These are phyloP conservation scores for Ascocoryne sarcoides DNA, from an alignment of 2,329 filamentous ascomycete genomes.

Conservation along the genomic window DNA sequence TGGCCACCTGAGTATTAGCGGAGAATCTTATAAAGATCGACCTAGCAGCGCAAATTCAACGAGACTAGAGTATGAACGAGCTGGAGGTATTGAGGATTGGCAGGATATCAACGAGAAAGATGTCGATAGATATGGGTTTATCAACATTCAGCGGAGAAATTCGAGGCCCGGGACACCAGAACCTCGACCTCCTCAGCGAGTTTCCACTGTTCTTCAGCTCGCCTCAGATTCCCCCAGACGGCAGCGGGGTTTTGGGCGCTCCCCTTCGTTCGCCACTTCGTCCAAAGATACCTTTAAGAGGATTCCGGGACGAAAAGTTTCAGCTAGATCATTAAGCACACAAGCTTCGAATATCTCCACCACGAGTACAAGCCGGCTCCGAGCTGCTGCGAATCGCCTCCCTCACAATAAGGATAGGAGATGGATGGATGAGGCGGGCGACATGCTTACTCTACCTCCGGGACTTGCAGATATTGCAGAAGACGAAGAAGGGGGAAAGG, in stretches of 20 bases:
- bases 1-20: too few species aligned
- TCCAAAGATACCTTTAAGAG: conserved; percentile 20
- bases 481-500: conserved; percentile 43
- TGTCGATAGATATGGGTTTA: conserved; percentile 63
- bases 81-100: conserved; percentile 58
- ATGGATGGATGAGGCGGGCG: conserved; percentile 56
- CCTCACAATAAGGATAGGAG: conserved; percentile 53
- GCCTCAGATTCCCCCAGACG: conserved; percentile 26
- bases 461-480: conserved; percentile 48
- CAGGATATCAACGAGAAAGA: conserved; percentile 52
- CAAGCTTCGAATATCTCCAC: conserved; percentile 34
- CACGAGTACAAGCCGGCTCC: conserved; percentile 39
- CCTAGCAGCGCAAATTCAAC: too few species aligned
- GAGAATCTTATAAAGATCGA: too few species aligned
- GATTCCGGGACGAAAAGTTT: conserved; percentile 45
- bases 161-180: conserved; percentile 32
- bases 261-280: conserved; percentile 20
- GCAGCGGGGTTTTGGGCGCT: conserved; percentile 22
- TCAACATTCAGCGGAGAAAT: conserved; percentile 36
- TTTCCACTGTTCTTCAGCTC: conserved; percentile 25
- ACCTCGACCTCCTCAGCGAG: conserved; percentile 24
- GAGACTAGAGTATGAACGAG: conserved; percentile 42
- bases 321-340: conserved; percentile 50
- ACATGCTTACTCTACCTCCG: conserved; percentile 54
- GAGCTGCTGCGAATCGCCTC: conserved; percentile 49